Percentiles rank a stretch among this genome's conserved stretches.
These are phyloP conservation scores for Taxawa tesnikishii DNA, from an alignment of 2,329 filamentous ascomycete genomes.

Conservation along the genomic window DNA sequence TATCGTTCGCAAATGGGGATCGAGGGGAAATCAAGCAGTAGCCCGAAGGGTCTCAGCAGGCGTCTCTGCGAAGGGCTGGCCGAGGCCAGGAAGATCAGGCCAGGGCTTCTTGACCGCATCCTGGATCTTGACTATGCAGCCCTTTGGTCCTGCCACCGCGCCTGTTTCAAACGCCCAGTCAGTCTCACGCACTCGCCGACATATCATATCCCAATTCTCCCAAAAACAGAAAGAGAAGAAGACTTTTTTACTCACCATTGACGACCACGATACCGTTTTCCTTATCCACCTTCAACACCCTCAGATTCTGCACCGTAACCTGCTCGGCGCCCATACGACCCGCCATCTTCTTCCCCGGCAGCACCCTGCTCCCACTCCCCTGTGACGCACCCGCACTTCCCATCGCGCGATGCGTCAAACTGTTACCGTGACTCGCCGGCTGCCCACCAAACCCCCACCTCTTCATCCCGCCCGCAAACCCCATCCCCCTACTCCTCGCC, in stretches of 20 bases:
- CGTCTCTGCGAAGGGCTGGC: constrained; percentile 3
- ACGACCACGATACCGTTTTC: constrained; percentile 81
- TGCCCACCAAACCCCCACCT: constrained; percentile 81
- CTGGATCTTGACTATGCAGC: constrained; percentile 70
- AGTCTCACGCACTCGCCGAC: background rate
- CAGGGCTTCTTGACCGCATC: constrained; percentile 84
- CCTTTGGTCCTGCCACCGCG: constrained; percentile 76
- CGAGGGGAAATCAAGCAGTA: constrained; percentile 2
- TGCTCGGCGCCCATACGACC: constrained; percentile 86
- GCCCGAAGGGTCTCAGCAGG: constrained; percentile 1
- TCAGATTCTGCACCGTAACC: constrained; percentile 83
- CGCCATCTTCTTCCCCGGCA: constrained; percentile 96
- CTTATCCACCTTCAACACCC: constrained; percentile 76
- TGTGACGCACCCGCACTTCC: constrained; percentile 84
- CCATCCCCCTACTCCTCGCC: constrained; percentile 71
- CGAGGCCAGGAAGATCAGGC: constrained; percentile 35
- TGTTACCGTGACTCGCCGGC: constrained; percentile 87
- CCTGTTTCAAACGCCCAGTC: constrained; percentile 24
- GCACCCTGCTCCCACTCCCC: constrained; percentile 80
- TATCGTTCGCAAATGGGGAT: no score
- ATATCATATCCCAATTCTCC: no score
- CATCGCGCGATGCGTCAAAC: constrained; percentile 82
- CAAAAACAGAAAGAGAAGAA: no score
- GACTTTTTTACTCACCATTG: constrained; percentile 45
- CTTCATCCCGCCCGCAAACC: constrained; percentile 98